phyloP scores from a whole-genome alignment of 495 filamentous ascomycete genomes.

The Xylaria curta region DNA sequence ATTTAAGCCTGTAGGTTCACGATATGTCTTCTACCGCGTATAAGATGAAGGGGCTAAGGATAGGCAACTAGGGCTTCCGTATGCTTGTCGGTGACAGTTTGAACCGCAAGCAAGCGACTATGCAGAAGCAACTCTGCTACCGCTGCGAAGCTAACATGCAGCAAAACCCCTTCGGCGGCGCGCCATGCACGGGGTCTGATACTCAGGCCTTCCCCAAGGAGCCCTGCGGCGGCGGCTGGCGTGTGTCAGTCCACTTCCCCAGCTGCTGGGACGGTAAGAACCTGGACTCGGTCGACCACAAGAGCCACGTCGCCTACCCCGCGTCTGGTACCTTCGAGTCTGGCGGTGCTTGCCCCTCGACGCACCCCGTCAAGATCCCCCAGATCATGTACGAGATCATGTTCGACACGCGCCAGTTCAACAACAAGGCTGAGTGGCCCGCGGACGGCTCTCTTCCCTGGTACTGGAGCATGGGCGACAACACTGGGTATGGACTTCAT shows the following conservation, averaged over 20 bases:
- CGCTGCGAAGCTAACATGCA: constrained; percentile 55
- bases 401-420: constrained; percentile 54
- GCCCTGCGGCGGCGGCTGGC: constrained; percentile 54
- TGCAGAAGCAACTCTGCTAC: constrained; percentile 54
- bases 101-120: constrained; percentile 39
- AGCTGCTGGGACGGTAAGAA: constrained; percentile 64
- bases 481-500: constrained; percentile 31
- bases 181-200: constrained; percentile 58
- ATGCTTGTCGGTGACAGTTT: constrained; percentile 51
- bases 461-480: constrained; percentile 58
- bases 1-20: constrained; percentile 48
- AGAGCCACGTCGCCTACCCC: constrained; percentile 57
- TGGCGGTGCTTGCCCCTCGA: constrained; percentile 50
- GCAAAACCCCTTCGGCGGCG: constrained; percentile 57
- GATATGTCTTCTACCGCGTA: constrained; percentile 28
- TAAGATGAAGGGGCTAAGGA: constrained; percentile 27
- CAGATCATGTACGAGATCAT: constrained; percentile 60
- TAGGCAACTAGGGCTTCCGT: constrained; percentile 44
- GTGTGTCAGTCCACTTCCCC: constrained; percentile 57
- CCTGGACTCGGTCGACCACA: constrained; percentile 59
- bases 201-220: constrained; percentile 50
- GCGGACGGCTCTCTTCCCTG: constrained; percentile 51
- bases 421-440: constrained; percentile 53
- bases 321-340: constrained; percentile 46
- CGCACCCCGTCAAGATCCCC: constrained; percentile 53